Percentiles rank a stretch among this genome's conserved stretches.
Conservation (phyloP, 1,284 basidiomycete species). For the Malassezia restricta region DNA sequence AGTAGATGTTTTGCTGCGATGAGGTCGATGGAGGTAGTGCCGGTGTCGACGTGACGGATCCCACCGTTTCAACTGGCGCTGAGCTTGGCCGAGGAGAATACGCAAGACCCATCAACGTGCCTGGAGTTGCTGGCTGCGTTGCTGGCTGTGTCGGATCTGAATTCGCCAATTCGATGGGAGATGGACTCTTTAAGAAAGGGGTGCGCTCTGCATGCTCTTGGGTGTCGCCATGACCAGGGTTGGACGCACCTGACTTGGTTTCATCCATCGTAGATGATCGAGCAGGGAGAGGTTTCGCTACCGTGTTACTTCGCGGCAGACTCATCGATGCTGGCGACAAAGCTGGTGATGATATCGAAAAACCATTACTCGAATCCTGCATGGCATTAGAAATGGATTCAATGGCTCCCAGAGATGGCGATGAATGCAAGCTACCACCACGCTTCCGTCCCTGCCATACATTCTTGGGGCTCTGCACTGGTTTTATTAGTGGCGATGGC, state of each 20-base stretch:
- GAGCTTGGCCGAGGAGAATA: neutral
- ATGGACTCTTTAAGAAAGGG: constrained; percentile 15
- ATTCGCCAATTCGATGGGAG: constrained; percentile 31
- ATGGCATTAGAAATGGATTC: constrained; percentile 13
- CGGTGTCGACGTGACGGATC: neutral
- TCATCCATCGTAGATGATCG: neutral
- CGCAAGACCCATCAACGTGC: constrained; percentile 39
- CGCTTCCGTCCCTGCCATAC: constrained; percentile 3
- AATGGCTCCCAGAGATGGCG: constrained; percentile 13
- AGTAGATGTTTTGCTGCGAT: neutral
- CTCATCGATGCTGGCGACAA: constrained; percentile 1
- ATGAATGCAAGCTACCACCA: neutral
- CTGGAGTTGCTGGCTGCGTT: constrained; percentile 36
- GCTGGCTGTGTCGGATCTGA: neutral
- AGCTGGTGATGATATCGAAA: constrained; percentile 10
- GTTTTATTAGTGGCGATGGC: constrained; percentile 42
- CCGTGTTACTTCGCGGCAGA: neutral
- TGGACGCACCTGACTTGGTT: neutral
- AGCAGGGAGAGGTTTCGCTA: neutral
- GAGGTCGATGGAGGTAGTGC: neutral
- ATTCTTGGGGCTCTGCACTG: constrained; percentile 18
- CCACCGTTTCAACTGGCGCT: neutral
- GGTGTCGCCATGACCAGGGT: neutral
- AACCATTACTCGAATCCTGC: constrained; percentile 6
- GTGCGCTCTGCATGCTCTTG: neutral